Evolutionary conservation across 441 rosid genomes (phyloP).

Genomic region (Kokia cookei): DNA sequence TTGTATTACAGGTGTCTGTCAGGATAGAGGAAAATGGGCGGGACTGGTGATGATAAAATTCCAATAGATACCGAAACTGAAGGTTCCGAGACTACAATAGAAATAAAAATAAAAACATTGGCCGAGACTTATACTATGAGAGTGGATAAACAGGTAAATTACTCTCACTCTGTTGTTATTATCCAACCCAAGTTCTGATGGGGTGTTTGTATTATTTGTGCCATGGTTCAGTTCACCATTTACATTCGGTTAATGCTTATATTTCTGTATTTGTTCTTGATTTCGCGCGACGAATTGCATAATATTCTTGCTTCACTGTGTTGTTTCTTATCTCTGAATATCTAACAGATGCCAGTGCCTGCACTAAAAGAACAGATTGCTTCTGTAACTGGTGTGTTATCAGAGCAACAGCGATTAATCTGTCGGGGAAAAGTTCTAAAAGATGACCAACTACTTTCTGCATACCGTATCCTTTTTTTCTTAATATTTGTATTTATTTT

Average conservation of each 20-base stretch:
- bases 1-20: constrained; percentile 14
- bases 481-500: background rate
- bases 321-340: constrained; percentile 3
- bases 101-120: constrained; percentile 82
- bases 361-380: constrained; percentile 95
- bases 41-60: constrained; percentile 39
- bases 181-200: background rate
- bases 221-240: background rate
- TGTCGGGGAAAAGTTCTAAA: constrained; percentile 94
- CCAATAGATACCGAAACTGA: constrained; percentile 32
- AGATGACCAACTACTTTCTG: constrained; percentile 96
- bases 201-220: background rate
- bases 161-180: background rate
- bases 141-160: constrained; percentile 80
- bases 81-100: constrained; percentile 64
- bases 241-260: background rate
- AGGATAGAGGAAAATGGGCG: constrained; percentile 48
- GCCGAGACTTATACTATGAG: constrained; percentile 82
- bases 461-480: constrained; percentile 78
- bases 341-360: constrained; percentile 80
- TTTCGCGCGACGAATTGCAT: background rate
- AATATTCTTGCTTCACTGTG: background rate
- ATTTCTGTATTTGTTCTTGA: background rate
- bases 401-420: constrained; percentile 91
- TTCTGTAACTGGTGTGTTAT: constrained; percentile 81